Percentiles rank a stretch among this genome's conserved stretches.
phyloP scores from a whole-genome alignment of 306 rosid species.

The Luffa acutangula region DNA sequence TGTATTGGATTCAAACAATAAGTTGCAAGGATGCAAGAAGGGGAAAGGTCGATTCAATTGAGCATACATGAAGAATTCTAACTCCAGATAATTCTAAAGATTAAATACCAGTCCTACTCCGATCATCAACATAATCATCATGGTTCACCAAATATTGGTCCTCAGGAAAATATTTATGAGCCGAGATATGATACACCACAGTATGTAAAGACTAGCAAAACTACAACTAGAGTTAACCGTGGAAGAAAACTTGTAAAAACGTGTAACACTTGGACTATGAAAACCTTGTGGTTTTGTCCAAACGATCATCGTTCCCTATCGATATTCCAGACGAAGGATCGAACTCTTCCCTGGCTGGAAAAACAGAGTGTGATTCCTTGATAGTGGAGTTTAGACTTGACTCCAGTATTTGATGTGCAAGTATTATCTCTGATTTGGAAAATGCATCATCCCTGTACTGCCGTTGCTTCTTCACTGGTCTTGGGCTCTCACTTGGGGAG shows the following conservation, averaged over 20 bases:
- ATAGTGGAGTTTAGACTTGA: constrained; percentile 62
- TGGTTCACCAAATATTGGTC: not conserved
- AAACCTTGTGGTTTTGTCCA: constrained; percentile 11
- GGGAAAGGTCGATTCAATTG: not conserved
- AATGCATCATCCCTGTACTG: constrained; percentile 33
- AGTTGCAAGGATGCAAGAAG: not conserved
- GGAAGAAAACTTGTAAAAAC: not conserved
- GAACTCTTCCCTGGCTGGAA: constrained; percentile 42
- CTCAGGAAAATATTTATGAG: not conserved
- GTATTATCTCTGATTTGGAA: constrained; percentile 46
- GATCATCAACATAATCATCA: not conserved
- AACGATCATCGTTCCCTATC: constrained; percentile 26
- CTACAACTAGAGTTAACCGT: not conserved
- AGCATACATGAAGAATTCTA: not conserved
- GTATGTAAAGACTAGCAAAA: not conserved
- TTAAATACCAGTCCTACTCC: not conserved
- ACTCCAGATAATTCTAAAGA: not conserved
- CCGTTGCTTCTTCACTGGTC: constrained; percentile 45
- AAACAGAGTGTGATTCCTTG: constrained; percentile 38
- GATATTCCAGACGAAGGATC: constrained; percentile 42
- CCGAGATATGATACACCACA: not conserved
- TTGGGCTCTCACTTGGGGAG: constrained; percentile 50
- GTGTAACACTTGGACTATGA: not conserved
- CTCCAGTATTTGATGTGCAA: constrained; percentile 81
- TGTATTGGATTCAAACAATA: not conserved